A percentile compares a stretch with the other conserved stretches of the same genome.
These are phyloP conservation scores for Carex pumila DNA, from an alignment of 176 grass and related monocot species.

Conservation along the genomic window DNA sequence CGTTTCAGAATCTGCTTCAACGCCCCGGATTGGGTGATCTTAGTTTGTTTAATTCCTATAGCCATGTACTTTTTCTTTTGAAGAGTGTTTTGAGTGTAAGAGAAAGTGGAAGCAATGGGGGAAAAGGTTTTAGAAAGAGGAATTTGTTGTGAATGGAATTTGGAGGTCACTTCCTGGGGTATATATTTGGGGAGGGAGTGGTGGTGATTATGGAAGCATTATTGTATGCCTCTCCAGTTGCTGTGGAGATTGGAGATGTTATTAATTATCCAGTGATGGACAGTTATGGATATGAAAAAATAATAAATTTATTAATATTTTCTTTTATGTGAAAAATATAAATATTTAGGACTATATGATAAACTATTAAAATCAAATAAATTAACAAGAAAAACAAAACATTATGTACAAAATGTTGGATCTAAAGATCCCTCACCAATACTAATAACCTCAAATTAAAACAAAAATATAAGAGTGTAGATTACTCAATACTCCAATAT, in stretches of 20 bases:
- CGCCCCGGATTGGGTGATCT: slow-evolving; percentile 19
- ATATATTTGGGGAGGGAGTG: slow-evolving; percentile 6
- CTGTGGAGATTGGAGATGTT: not conserved
- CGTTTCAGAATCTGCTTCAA: slow-evolving; percentile 50
- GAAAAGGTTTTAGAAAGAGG: not conserved
- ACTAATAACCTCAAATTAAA: too few species aligned
- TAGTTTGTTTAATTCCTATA: slow-evolving; percentile 23
- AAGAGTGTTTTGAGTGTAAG: not conserved
- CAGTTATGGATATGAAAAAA: not conserved
- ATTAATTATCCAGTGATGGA: not conserved
- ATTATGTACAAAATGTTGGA: not conserved
- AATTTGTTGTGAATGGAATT: slow-evolving; percentile 9
- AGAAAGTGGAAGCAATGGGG: not conserved
- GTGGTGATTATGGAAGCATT: slow-evolving; percentile 18
- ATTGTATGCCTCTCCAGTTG: slow-evolving; percentile 1
- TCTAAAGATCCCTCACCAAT: not conserved
- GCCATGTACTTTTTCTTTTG: slow-evolving; percentile 21
- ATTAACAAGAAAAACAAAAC: not conserved
- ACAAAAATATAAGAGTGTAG: too few species aligned
- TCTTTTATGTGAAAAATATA: not conserved
- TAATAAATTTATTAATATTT: not conserved
- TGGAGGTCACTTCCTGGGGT: not conserved
- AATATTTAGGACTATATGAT: not conserved
- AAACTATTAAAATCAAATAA: not conserved
- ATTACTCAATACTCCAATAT: too few species aligned